phyloP scores from a whole-genome alignment of 257 asterid genomes.

The Mentha longifolia region DNA sequence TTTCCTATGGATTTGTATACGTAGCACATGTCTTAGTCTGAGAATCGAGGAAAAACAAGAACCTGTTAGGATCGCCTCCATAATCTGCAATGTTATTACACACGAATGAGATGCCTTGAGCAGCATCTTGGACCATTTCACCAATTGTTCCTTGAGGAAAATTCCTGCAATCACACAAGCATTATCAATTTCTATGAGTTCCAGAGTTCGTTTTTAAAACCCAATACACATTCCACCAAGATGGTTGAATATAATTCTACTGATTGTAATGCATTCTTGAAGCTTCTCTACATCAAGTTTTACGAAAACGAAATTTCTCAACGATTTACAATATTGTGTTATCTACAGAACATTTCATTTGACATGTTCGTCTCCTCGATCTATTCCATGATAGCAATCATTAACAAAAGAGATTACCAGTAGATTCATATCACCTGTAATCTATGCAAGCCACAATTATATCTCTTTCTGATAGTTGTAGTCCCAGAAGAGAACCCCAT shows the following conservation, averaged over 20 bases:
- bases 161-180: constrained; percentile 60
- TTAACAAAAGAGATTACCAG: background rate
- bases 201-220: too few relatives aligned
- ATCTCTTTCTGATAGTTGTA: constrained; percentile 85
- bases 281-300: background rate
- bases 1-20: background rate
- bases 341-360: background rate
- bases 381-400: background rate
- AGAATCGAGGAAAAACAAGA: constrained; percentile 8
- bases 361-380: background rate
- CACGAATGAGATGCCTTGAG: constrained; percentile 88
- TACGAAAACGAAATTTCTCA: background rate
- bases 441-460: constrained; percentile 96
- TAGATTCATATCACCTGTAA: constrained; percentile 63
- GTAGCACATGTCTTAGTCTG: background rate
- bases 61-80: constrained; percentile 98
- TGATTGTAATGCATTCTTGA: background rate
- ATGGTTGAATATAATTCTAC: background rate
- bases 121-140: constrained; percentile 94
- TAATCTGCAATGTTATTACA: constrained; percentile 85
- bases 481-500: constrained; percentile 97
- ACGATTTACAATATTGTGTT: too few relatives aligned
- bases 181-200: background rate
- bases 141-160: constrained; percentile 97
- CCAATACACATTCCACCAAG: constrained; percentile 7